Percentiles rank a stretch among this genome's conserved stretches.
phyloP scores from a whole-genome alignment of 176 grass and related monocot genomes.

The Bothriochloa decipiens region DNA sequence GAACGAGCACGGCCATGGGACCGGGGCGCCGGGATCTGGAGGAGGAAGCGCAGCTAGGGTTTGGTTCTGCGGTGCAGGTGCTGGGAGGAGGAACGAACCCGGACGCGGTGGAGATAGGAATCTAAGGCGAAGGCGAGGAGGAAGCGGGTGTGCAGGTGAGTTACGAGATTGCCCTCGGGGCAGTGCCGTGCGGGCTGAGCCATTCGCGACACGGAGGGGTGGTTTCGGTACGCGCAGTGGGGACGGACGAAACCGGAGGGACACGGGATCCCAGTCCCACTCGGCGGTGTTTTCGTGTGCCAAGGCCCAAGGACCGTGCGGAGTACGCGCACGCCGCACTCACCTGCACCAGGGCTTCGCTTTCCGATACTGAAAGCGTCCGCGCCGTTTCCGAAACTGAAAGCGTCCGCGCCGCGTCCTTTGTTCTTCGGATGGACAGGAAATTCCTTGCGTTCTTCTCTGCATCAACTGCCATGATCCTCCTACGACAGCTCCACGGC shows the following conservation, averaged over 20 bases:
- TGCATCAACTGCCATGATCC: too few species aligned
- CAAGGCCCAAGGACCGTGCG: not conserved
- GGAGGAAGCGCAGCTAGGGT: constrained; percentile 30
- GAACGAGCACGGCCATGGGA: constrained; percentile 4
- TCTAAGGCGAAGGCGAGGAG: constrained; percentile 29
- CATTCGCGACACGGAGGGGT: not conserved
- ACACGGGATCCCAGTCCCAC: not conserved
- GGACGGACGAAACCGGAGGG: not conserved
- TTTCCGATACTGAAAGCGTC: not conserved
- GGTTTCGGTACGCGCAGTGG: not conserved
- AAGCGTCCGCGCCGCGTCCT: not conserved
- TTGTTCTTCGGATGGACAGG: not conserved
- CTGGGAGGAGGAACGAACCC: not conserved
- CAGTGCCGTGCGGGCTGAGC: not conserved
- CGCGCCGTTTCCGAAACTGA: not conserved
- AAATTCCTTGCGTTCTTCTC: not conserved
- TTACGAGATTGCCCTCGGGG: not conserved
- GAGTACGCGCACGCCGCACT: not conserved
- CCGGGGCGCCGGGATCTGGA: constrained; percentile 21
- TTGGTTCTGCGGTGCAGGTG: constrained; percentile 1
- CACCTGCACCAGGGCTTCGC: not conserved
- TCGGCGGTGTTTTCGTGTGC: not conserved
- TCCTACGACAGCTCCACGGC: too few species aligned
- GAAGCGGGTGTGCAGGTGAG: not conserved
- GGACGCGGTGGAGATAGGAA: constrained; percentile 1